Conservation (phyloP, 2,329 filamentous ascomycete genomes). For the Paracorniculantispora psalliotae region DNA sequence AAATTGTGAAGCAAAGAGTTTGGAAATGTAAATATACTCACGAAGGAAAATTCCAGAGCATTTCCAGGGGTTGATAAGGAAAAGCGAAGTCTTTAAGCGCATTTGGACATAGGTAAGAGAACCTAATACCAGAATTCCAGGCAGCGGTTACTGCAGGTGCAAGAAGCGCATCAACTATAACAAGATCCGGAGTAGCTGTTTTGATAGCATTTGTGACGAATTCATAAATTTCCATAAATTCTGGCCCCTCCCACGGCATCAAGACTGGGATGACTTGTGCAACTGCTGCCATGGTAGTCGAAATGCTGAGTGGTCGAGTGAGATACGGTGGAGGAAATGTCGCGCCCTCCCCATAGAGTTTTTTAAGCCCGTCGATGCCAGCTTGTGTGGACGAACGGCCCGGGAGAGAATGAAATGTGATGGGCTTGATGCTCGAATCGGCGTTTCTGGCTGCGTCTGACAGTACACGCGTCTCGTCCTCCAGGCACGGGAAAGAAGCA, state of each 20-base stretch:
- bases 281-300: slow-evolving; percentile 26
- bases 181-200: slow-evolving; percentile 32
- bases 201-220: slow-evolving; percentile 34
- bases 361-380: slow-evolving; percentile 5
- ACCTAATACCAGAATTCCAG: slow-evolving; percentile 28
- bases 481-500: slow-evolving; percentile 35
- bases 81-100: slow-evolving; percentile 36
- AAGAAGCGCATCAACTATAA: slow-evolving; percentile 41
- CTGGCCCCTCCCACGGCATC: slow-evolving; percentile 22
- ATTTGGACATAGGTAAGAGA: slow-evolving; percentile 40
- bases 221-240: slow-evolving; percentile 37
- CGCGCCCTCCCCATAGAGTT: not conserved
- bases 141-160: slow-evolving; percentile 39
- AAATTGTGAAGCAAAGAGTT: not conserved
- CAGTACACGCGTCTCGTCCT: slow-evolving; percentile 15
- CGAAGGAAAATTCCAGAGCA: slow-evolving; percentile 35
- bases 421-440: slow-evolving; percentile 17
- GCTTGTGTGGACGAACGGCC: slow-evolving; percentile 18
- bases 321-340: slow-evolving; percentile 12
- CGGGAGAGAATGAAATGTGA: slow-evolving; percentile 24
- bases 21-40: slow-evolving; percentile 24
- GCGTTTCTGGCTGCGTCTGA: slow-evolving; percentile 10
- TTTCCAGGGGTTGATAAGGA: slow-evolving; percentile 32
- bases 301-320: slow-evolving; percentile 14
- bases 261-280: slow-evolving; percentile 25